Evolutionary conservation across 2,329 filamentous ascomycete species (phyloP), one percentile per base, ranked within the genome.

Genomic region (Cladosporium austrohemisphaericum): DNA sequence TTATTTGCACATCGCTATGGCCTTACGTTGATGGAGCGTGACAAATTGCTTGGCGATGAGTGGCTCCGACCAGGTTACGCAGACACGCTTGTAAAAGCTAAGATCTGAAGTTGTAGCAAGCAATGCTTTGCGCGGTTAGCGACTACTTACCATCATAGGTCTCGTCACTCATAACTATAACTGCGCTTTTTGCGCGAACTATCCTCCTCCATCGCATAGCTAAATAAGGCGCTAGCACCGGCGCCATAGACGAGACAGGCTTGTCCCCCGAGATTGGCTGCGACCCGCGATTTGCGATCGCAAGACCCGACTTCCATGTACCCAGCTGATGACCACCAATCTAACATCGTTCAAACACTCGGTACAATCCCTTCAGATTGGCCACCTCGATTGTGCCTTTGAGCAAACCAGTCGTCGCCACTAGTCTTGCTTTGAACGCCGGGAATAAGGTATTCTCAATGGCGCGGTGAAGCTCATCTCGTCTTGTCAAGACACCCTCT

Each of bases 331-430:
- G n/a, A n/a, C n/a, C n/a, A n/a, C n/a, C n/a, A n/a, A n/a, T n/a
- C n/a, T 16, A 97, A 67, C 93, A 97, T 48, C 93, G 76, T 71
- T 98, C 93, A 75, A 98, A 98, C 2, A 97, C 91, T 37, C 88
- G 76, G 68, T 98, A 98, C 51, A 98, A 65, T 0, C 91, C 90
- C 68, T 95, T 97, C 52, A 97, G 68, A 70, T 94, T 89, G 2
- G 93, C 92, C 41, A 95, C 82, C 68, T 98, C 92, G 38, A 95
- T 72, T 9, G 95, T 81, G 0, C 83, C 86, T 43, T 83, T 81
- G 70, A 94, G 80, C 60, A 97, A 70, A 4, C 78, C 76, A 56
- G 80, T 85, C 7, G 93, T 96, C 16, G 88, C 91, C 49, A 97
- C 81, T 38, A 98, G 70, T 50, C 90, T 77, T 4, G 85, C 76